Evolutionary conservation across 768 basidiomycete species (phyloP).

Genomic region (Tricholoma sp.): DNA sequence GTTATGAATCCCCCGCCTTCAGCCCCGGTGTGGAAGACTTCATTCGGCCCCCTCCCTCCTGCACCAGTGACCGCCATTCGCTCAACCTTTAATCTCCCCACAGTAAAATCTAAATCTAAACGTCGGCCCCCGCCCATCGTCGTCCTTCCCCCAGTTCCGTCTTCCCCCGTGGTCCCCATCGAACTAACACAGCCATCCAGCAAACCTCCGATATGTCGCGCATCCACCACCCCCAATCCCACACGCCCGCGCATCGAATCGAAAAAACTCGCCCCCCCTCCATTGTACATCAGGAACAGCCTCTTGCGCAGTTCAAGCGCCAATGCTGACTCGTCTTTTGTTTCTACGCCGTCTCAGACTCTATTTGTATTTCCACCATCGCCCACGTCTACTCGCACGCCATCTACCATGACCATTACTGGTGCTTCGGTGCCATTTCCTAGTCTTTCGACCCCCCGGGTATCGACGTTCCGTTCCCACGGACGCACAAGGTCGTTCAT

Average conservation of each 20-base stretch:
- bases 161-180: conserved; percentile 59
- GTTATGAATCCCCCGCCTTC: conserved; percentile 41
- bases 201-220: conserved; percentile 14
- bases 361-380: conserved; percentile 86
- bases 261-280: conserved; percentile 49
- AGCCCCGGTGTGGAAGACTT: conserved; percentile 53
- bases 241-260: conserved; percentile 50
- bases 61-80: conserved; percentile 49
- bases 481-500: conserved; percentile 74
- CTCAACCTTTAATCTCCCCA: conserved; percentile 42
- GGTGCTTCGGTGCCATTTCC: conserved; percentile 48
- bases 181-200: conserved; percentile 16
- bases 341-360: conserved; percentile 56
- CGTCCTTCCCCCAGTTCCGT: conserved; percentile 64
- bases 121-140: conserved; percentile 60
- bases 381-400: conserved; percentile 49
- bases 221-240: conserved; percentile 26
- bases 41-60: conserved; percentile 45
- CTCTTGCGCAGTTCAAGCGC: conserved; percentile 29
- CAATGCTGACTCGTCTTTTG: conserved; percentile 14
- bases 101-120: conserved; percentile 38
- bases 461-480: conserved; percentile 60
- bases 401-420: conserved; percentile 79
- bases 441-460: conserved; percentile 58
- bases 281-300: conserved; percentile 45